Percentiles rank a stretch among this genome's conserved stretches.
Evolutionary conservation across 225 moss, liverwort and hornwort genomes (phyloP).

Genomic region (Anthoceros angustus): DNA sequence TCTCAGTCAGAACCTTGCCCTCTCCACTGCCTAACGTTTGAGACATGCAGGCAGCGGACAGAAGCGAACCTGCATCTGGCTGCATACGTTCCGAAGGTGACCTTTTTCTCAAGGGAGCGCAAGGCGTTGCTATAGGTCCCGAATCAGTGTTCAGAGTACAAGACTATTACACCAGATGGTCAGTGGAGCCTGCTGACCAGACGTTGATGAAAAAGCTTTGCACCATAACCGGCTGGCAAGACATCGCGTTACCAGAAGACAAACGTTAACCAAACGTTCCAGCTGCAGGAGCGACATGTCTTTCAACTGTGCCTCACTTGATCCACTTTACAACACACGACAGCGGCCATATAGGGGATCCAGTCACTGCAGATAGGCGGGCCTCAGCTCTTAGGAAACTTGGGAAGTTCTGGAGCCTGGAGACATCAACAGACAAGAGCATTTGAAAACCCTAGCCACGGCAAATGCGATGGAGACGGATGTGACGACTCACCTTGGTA

Average conservation of each 20-base stretch:
- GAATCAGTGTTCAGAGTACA: conserved; percentile 51
- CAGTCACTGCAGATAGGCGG: too few relatives aligned
- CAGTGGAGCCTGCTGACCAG: conserved; percentile 58
- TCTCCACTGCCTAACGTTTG: background rate
- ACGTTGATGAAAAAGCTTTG: conserved; percentile 57
- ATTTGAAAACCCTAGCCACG: background rate
- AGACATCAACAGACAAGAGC: background rate
- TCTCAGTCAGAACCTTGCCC: background rate
- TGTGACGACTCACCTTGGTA: background rate
- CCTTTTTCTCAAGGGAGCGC: conserved; percentile 55
- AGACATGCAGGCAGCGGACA: conserved; percentile 56
- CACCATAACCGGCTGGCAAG: conserved; percentile 67
- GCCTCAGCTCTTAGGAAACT: background rate
- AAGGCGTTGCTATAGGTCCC: conserved; percentile 35
- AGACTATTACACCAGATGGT: conserved; percentile 67
- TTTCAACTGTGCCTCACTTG: background rate
- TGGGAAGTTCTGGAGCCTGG: background rate
- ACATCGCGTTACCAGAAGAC: conserved; percentile 12
- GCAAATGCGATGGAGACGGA: background rate
- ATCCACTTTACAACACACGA: too few relatives aligned
- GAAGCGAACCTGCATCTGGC: conserved; percentile 34
- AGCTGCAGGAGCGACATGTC: background rate
- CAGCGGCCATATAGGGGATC: too few relatives aligned
- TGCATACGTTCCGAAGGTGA: conserved; percentile 77
- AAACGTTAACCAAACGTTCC: background rate